These are phyloP conservation scores for Dothiorella sarmentorum DNA, from an alignment of 2,329 filamentous ascomycete genomes.

Conservation along the genomic window DNA sequence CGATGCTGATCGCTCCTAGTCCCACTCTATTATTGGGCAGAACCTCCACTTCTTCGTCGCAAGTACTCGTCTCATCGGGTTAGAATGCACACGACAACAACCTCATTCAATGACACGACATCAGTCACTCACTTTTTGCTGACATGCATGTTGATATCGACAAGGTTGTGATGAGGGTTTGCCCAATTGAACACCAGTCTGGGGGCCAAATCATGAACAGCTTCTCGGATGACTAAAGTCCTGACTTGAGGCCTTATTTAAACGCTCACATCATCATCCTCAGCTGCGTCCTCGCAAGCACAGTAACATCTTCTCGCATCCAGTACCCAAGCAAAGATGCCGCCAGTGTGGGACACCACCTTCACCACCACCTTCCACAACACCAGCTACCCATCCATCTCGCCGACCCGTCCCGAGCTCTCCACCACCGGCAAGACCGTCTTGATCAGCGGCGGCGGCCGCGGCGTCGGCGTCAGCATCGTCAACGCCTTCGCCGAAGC, in stretches of 20 bases:
- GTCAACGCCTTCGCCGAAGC: constrained; percentile 44
- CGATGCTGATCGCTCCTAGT: too few species aligned
- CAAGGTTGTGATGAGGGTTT: too few species aligned
- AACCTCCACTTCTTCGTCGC: too few species aligned
- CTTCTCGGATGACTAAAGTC: neutral
- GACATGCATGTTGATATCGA: too few species aligned
- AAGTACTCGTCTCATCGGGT: too few species aligned
- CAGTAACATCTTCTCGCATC: neutral
- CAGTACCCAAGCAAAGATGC: neutral
- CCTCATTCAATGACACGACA: too few species aligned
- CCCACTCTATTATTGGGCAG: too few species aligned
- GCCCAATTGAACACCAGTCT: neutral
- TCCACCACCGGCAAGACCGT: constrained; percentile 26
- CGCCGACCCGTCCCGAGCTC: constrained; percentile 19
- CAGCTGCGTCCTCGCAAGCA: neutral
- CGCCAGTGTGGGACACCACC: neutral
- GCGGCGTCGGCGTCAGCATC: constrained; percentile 46
- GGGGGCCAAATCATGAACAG: neutral
- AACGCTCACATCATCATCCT: neutral
- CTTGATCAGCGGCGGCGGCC: constrained; percentile 43
- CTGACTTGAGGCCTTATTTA: neutral
- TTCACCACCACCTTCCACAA: constrained; percentile 21
- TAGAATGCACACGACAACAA: too few species aligned
- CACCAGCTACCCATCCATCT: constrained; percentile 24
- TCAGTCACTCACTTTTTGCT: too few species aligned